A percentile compares a stretch with the other conserved stretches of the same genome.
phyloP scores from a whole-genome alignment of 768 basidiomycete species.

The Steccherinum ochraceum region DNA sequence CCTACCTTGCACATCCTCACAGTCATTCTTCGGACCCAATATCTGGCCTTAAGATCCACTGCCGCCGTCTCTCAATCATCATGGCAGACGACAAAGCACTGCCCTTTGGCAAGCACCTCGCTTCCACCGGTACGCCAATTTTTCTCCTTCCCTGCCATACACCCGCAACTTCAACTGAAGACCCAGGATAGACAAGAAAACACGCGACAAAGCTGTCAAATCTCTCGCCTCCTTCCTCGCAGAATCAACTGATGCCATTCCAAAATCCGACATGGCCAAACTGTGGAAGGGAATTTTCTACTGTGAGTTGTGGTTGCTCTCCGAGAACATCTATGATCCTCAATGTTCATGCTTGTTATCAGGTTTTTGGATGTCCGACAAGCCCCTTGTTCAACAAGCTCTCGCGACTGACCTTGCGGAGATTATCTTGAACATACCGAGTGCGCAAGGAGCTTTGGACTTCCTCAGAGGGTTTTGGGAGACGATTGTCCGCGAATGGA shows the following conservation, averaged over 20 bases:
- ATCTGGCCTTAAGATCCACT: too few relatives aligned
- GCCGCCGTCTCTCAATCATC: not conserved
- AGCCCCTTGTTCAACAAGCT: slow-evolving; percentile 91
- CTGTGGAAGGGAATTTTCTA: slow-evolving; percentile 98
- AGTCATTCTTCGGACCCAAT: too few relatives aligned
- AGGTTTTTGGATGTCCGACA: slow-evolving; percentile 99
- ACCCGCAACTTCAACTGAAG: not conserved
- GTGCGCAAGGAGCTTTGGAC: slow-evolving; percentile 50
- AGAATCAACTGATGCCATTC: slow-evolving; percentile 47
- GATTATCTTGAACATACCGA: slow-evolving; percentile 63
- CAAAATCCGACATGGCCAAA: slow-evolving; percentile 79
- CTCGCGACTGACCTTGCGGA: slow-evolving; percentile 83
- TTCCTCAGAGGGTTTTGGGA: slow-evolving; percentile 93
- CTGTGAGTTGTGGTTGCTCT: slow-evolving; percentile 48
- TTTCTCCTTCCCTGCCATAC: slow-evolving; percentile 3
- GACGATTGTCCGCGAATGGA: slow-evolving; percentile 88
- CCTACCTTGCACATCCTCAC: too few relatives aligned
- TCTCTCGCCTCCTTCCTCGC: slow-evolving; percentile 77
- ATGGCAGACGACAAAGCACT: slow-evolving; percentile 25
- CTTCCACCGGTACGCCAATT: slow-evolving; percentile 65
- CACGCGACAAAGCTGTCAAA: slow-evolving; percentile 86
- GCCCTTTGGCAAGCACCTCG: slow-evolving; percentile 87
- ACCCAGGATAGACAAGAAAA: slow-evolving; percentile 68
- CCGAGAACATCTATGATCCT: not conserved
- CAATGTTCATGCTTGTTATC: not conserved